Base-by-base conservation (phyloP, 2,329 filamentous ascomycete species). In the Cladosporium sp. region DNA sequence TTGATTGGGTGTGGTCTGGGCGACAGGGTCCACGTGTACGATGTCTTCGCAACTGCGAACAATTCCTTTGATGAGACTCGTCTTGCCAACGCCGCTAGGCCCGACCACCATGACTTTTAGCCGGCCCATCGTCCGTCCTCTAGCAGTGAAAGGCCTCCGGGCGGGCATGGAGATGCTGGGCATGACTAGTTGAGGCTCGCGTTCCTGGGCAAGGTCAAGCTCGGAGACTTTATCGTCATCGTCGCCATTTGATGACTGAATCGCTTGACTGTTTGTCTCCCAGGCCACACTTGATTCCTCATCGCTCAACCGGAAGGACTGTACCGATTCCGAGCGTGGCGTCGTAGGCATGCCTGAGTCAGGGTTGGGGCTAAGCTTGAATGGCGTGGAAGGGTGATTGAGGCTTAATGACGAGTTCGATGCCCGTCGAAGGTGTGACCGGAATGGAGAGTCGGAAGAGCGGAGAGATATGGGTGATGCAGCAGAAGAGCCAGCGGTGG, bases 151-250 rank as follows among this genome's bases (percentile, higher is more conserved):
- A 0, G 93, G 93, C 61, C 93, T 86, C 59, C 95, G 88, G 67
- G 88, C 91, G 3, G 95, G 94, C 86, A 99, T 95, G 68, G 87
- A 89, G 72, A 99, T 89, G 74, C 93, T 97, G 5, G 95, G 95
- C 95, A 99, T 99, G 67, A 99, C 91, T n/a, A 99, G 85, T 77
- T 98, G 93, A 28, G 90, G 90, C 70, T 71, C 29, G 69, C 71
- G 63, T 72, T 73, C 80, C 77, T 79, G 78, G 31, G 74, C 72
- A 3, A 77, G 63, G 58, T 73, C 72, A 11, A 65, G 56, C 18
- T 63, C 61, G 28, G 61, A 63, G 12, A 65, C 63, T 40, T 72
- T 72, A 10, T 76, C 75, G 8, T 81, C 83, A 75, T 85, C 88
- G 70, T 88, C 80, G 68, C 83, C 80, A 72, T 82, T 78, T 23